Evolutionary conservation across 148 eudicot genomes (phyloP).

Genomic region (Polygonum aviculare): DNA sequence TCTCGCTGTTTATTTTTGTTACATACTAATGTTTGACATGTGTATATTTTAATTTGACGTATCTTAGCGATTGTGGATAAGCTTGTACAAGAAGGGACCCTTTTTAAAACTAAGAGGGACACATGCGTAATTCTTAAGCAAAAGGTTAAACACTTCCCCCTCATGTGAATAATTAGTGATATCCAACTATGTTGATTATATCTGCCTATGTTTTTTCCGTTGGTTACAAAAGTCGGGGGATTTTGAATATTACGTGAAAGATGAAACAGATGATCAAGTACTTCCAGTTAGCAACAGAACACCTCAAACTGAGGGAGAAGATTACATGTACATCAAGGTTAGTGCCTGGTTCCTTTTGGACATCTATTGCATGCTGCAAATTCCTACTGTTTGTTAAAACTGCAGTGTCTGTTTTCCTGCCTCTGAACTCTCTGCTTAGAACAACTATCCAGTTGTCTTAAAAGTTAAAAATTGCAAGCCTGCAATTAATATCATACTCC

Average conservation of each 20-base stretch:
- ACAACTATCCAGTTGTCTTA: too few species aligned
- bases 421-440: too few species aligned
- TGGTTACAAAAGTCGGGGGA: constrained; percentile 13
- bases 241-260: constrained; percentile 71
- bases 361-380: background rate
- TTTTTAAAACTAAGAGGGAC: constrained; percentile 46
- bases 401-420: background rate
- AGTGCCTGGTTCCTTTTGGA: constrained; percentile 4
- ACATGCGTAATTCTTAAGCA: constrained; percentile 44
- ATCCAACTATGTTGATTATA: background rate
- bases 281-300: constrained; percentile 24
- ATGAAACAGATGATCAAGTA: constrained; percentile 47
- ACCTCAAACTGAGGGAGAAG: constrained; percentile 33
- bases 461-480: too few species aligned
- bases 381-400: background rate
- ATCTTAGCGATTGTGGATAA: constrained; percentile 74
- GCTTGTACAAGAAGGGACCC: constrained; percentile 56
- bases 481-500: background rate
- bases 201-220: background rate
- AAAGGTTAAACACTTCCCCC: constrained; percentile 36
- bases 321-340: constrained; percentile 85
- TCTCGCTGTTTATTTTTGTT: background rate
- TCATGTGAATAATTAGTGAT: background rate
- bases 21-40: background rate
- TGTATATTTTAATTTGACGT: background rate